Conservation (phyloP, 345 rosid genomes). For the Diplotaxis tenuifolia region DNA sequence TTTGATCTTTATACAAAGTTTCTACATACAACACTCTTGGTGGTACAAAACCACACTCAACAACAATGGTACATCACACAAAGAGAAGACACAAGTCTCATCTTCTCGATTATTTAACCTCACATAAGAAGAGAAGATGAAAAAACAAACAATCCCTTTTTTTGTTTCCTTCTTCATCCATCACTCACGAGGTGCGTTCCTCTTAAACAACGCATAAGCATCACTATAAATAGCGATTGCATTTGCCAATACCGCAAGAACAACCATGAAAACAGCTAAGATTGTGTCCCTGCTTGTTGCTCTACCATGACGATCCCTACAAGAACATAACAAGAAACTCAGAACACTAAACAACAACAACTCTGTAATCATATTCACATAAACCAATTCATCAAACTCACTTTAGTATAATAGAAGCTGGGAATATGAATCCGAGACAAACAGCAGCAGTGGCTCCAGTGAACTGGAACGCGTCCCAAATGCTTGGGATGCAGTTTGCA, state of each 20-base stretch:
- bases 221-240: slow-evolving; percentile 58
- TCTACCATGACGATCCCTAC: slow-evolving; percentile 52
- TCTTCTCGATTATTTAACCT: slow-evolving; percentile 30
- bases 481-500: slow-evolving; percentile 66
- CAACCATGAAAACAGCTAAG: slow-evolving; percentile 48
- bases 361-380: background rate
- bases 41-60: slow-evolving; percentile 12
- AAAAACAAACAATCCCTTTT: background rate
- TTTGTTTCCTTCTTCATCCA: slow-evolving; percentile 12
- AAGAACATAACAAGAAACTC: background rate
- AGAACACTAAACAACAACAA: background rate
- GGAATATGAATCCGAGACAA: slow-evolving; percentile 65
- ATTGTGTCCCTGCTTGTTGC: slow-evolving; percentile 53
- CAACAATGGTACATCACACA: slow-evolving; percentile 16
- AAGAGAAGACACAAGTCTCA: background rate
- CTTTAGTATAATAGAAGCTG: slow-evolving; percentile 56
- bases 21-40: slow-evolving; percentile 20
- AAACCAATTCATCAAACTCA: slow-evolving; percentile 26
- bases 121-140: background rate
- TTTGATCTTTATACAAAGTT: slow-evolving; percentile 22
- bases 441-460: slow-evolving; percentile 71
- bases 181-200: slow-evolving; percentile 35
- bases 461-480: slow-evolving; percentile 71
- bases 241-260: slow-evolving; percentile 57
- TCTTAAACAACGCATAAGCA: slow-evolving; percentile 53